Conservation (phyloP, 2,329 filamentous ascomycete species). For the Epichloe festucae region DNA sequence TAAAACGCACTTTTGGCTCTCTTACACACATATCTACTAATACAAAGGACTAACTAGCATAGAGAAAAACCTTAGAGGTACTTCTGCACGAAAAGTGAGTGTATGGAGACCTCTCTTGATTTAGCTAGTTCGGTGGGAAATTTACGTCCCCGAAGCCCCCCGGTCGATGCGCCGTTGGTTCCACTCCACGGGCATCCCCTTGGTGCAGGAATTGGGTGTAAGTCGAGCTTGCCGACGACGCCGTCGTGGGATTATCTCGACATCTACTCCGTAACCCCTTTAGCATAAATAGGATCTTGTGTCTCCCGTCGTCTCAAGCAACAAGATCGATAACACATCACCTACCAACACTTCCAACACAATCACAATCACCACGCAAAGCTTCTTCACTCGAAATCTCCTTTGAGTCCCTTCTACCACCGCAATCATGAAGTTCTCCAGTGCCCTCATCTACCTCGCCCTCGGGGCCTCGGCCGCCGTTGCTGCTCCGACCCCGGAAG, state of each 20-base stretch:
- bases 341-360: background rate
- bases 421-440: slow-evolving; percentile 6
- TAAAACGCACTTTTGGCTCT: no score
- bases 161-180: background rate
- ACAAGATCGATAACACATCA: no score
- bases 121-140: no score
- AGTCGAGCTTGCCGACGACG: background rate
- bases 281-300: background rate
- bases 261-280: background rate
- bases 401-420: background rate
- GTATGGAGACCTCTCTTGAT: no score
- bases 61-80: no score
- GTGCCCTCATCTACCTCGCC: background rate
- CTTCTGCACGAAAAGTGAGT: no score
- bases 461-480: background rate
- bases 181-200: background rate
- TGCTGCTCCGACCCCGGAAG: background rate
- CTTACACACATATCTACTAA: no score
- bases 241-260: background rate
- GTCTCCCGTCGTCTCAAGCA: no score
- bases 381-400: background rate
- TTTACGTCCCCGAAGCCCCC: no score
- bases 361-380: background rate
- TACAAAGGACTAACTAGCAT: no score
- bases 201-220: background rate